Evolutionary conservation across 2,329 filamentous ascomycete genomes (phyloP), one percentile per base, ranked within the genome.

Genomic region (Aspergillus flavus): DNA sequence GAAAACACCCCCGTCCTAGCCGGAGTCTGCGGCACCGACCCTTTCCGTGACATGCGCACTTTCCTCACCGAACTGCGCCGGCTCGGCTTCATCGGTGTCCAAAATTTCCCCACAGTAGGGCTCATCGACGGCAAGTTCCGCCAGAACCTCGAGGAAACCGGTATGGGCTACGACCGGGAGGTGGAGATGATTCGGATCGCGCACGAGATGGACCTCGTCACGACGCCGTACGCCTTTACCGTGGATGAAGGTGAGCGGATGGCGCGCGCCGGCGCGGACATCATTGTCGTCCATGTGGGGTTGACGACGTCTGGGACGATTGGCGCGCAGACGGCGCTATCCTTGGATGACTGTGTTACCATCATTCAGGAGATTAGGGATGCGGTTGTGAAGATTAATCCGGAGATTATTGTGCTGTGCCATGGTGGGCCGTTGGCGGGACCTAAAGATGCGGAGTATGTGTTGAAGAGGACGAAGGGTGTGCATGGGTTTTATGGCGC

Each of bases 91-190:
- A 85, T 85, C 1, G 90, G 90, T 1, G 83, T 91, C 16, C 89
- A 92, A 74, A 92, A 92, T 69, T 92, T 92, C 72, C 89, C 89
- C 1, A 91, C 89, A 0, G 89, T 91, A 1, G 89, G 89, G 0
- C 78, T 92, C 26, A 88, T 91, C 41, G 89, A 92, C 73, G 89
- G 88, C 1, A 82, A 82, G 14, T 91, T 92, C 72, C 83, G 90
- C 14, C 81, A 82, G 26, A 88, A 89, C 67, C 81, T 92, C 1
- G 90, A 92, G 72, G 89, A 91, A 74, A 91, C 89, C 1, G 89
- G 86, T 10, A 92, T 92, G 88, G 85, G 86, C 1, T 92, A 87
- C 70, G 84, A 83, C 19, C 77, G 83, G 9, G 89, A 92, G 71
- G 89, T 92, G 2, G 87, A 88, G 57, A 86, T 91, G 83, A 83